Evolutionary conservation across 2,329 filamentous ascomycete genomes (phyloP).

Genomic region (Huntiella abstrusa): DNA sequence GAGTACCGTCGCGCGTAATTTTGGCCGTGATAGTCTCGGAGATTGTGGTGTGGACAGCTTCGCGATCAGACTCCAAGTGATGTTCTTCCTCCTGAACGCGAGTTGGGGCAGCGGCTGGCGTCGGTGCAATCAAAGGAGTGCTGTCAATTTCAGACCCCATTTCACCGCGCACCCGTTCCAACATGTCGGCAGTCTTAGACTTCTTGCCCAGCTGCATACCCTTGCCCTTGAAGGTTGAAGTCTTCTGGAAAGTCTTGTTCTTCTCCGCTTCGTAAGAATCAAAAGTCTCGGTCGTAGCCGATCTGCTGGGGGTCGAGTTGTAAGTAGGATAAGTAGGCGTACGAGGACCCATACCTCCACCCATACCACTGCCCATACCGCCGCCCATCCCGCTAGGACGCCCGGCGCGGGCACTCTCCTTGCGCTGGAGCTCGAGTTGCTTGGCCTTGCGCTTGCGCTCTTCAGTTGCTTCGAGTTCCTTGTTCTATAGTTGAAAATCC

Average conservation of each 20-base stretch:
- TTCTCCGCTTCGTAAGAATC: constrained; percentile 94
- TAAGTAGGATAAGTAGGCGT: constrained; percentile 30
- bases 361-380: constrained; percentile 11
- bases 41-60: constrained; percentile 74
- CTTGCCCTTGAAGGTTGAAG: constrained; percentile 65
- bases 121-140: constrained; percentile 46
- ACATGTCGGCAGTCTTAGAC: constrained; percentile 93
- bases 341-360: constrained; percentile 36
- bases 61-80: constrained; percentile 53
- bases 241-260: constrained; percentile 73
- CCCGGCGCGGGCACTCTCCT: constrained; percentile 69
- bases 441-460: constrained; percentile 98
- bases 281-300: constrained; percentile 62
- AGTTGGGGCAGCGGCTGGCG: constrained; percentile 26
- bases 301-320: constrained; percentile 25
- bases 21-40: constrained; percentile 82
- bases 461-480: constrained; percentile 93
- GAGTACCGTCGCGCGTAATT: constrained; percentile 67
- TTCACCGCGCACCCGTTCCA: constrained; percentile 83
- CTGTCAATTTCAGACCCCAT: constrained; percentile 75
- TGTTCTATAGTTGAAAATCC: constrained; percentile 44
- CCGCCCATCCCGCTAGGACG: constrained; percentile 25
- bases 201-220: constrained; percentile 99
- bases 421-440: constrained; percentile 96
- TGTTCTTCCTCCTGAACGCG: constrained; percentile 33